Percentiles rank a stretch among this genome's conserved stretches.
Evolutionary conservation across 2,329 filamentous ascomycete species (phyloP).

Genomic region (Gaeumannomyces tritici): DNA sequence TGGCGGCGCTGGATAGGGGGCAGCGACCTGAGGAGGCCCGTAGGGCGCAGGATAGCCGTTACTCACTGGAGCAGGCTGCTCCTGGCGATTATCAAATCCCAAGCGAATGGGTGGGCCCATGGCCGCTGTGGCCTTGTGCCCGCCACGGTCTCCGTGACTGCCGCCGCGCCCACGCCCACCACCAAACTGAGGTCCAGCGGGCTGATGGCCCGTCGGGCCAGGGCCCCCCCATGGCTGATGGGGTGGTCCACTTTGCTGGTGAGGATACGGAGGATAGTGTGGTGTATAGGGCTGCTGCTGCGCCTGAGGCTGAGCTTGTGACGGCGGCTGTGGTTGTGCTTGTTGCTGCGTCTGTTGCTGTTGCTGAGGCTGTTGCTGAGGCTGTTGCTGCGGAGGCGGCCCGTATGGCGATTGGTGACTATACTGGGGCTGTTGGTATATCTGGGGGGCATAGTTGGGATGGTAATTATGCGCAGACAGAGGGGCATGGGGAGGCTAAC

Average conservation of each 20-base stretch:
- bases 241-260: conserved; percentile 21
- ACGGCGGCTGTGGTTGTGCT: conserved; percentile 15
- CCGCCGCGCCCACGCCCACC: conserved; percentile 30
- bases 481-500: conserved; percentile 33
- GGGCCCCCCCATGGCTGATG: conserved; percentile 32
- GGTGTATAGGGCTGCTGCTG: conserved; percentile 15
- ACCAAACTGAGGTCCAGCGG: conserved; percentile 17
- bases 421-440: conserved; percentile 33
- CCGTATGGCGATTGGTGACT: conserved; percentile 27
- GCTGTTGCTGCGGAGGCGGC: conserved; percentile 8
- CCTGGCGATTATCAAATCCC: conserved; percentile 35
- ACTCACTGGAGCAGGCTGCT: conserved; percentile 37
- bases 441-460: conserved; percentile 48
- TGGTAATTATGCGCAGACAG: conserved; percentile 47
- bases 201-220: conserved; percentile 9
- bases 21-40: conserved; percentile 17
- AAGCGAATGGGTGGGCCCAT: conserved; percentile 47
- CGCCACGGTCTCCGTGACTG: conserved; percentile 29
- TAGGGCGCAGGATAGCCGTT: conserved; percentile 27
- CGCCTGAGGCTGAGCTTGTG: conserved; percentile 22
- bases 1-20: conserved; percentile 17
- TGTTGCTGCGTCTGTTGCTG: conserved; percentile 11
- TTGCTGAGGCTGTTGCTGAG: conserved; percentile 7
- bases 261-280: conserved; percentile 14
- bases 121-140: conserved; percentile 21